Evolutionary conservation across 202 grass and related monocot genomes (phyloP).

Genomic region (Schoenoplectus tabernaemontani): DNA sequence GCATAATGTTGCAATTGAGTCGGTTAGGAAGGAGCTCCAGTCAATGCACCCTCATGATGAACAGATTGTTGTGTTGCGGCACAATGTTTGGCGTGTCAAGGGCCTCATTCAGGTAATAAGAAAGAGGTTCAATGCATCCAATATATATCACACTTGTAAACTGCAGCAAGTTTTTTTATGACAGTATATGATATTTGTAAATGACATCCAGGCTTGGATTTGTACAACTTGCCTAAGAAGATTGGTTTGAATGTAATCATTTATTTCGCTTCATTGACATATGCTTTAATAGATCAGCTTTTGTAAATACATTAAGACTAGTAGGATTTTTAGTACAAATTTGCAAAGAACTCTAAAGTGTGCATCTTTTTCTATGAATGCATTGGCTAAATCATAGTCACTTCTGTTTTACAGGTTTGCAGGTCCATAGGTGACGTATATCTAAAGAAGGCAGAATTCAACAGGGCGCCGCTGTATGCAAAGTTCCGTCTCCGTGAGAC

Average conservation of each 20-base stretch:
- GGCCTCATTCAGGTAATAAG: constrained; percentile 81
- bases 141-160: neutral
- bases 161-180: neutral
- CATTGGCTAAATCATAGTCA: neutral
- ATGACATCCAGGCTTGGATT: neutral
- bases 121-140: neutral
- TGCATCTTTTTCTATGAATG: neutral
- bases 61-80: constrained; percentile 83
- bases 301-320: neutral
- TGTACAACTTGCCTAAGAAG: neutral
- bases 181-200: neutral
- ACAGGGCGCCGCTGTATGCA: constrained; percentile 59
- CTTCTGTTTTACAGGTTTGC: constrained; percentile 49
- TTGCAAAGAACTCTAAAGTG: neutral
- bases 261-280: neutral
- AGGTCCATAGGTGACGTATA: constrained; percentile 92
- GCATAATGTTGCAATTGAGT: constrained; percentile 83
- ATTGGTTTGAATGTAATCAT: neutral
- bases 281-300: neutral
- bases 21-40: constrained; percentile 84
- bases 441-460: constrained; percentile 86
- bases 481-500: constrained; percentile 78
- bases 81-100: constrained; percentile 99
- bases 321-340: neutral
- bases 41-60: constrained; percentile 76